phyloP scores from a whole-genome alignment of 371 early-diverging fungal species.

The Mortierella sp. region DNA sequence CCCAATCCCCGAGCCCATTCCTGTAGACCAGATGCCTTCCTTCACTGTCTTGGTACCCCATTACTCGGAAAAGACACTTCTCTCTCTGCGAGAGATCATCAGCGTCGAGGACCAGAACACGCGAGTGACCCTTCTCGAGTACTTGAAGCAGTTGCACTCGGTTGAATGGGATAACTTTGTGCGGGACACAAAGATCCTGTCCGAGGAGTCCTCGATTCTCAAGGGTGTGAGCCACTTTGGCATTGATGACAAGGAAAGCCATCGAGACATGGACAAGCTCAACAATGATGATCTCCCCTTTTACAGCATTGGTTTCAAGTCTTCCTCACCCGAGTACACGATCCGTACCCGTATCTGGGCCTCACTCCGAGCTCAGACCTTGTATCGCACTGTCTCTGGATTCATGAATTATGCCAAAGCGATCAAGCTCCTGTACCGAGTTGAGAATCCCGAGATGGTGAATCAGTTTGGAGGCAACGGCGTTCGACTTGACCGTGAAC shows the following conservation, averaged over 20 bases:
- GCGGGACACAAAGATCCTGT: slow-evolving; percentile 83
- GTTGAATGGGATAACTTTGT: slow-evolving; percentile 93
- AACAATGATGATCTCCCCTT: slow-evolving; percentile 83
- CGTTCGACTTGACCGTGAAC: slow-evolving; percentile 73
- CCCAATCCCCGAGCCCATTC: slow-evolving; percentile 84
- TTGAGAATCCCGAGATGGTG: slow-evolving; percentile 82
- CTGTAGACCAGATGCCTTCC: slow-evolving; percentile 86
- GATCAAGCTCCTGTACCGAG: slow-evolving; percentile 79
- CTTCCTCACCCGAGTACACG: slow-evolving; percentile 81
- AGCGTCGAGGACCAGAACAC: slow-evolving; percentile 84
- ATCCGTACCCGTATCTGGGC: slow-evolving; percentile 92
- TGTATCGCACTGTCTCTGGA: slow-evolving; percentile 88
- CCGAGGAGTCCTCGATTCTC: slow-evolving; percentile 62
- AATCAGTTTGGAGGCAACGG: slow-evolving; percentile 66
- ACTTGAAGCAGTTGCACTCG: slow-evolving; percentile 83
- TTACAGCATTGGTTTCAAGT: slow-evolving; percentile 84
- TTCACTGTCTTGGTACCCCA: slow-evolving; percentile 91
- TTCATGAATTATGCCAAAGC: slow-evolving; percentile 91
- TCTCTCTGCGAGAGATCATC: slow-evolving; percentile 85
- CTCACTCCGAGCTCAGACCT: slow-evolving; percentile 86
- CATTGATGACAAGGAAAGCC: slow-evolving; percentile 45
- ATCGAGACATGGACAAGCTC: slow-evolving; percentile 55
- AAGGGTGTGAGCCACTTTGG: slow-evolving; percentile 19
- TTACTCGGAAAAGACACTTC: slow-evolving; percentile 86
- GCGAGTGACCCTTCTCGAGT: slow-evolving; percentile 85